Percentiles rank a stretch among this genome's conserved stretches.
phyloP scores from a whole-genome alignment of 805 yeast genomes.

The Kurtzmaniella fragi region DNA sequence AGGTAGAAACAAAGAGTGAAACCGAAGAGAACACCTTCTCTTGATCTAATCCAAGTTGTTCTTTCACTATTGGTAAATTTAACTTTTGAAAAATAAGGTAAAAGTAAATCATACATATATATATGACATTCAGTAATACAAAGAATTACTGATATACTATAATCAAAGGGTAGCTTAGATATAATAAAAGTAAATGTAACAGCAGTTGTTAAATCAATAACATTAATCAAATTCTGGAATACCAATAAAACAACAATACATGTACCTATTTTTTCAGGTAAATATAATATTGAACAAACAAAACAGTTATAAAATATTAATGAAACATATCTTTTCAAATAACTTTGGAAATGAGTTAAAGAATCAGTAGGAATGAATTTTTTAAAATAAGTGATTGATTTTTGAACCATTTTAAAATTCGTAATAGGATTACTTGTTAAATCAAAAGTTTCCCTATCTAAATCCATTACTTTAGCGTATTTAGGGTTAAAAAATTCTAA shows the following conservation, averaged over 20 bases:
- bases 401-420: background rate
- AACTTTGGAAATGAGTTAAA: no score
- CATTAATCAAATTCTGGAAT: conserved; percentile 38
- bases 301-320: conserved; percentile 14
- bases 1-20: conserved; percentile 46
- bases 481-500: conserved; percentile 10
- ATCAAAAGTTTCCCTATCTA: conserved; percentile 1
- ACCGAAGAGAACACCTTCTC: conserved; percentile 54
- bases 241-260: conserved; percentile 38
- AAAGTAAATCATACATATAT: conserved; percentile 41
- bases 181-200: conserved; percentile 29
- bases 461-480: conserved; percentile 5
- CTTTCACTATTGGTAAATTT: conserved; percentile 40
- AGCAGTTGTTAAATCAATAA: conserved; percentile 45
- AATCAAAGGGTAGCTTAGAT: conserved; percentile 27
- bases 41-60: conserved; percentile 44
- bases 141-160: conserved; percentile 32
- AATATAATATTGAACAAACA: conserved; percentile 26
- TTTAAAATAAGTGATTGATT: no score
- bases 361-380: no score
- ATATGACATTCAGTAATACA: conserved; percentile 44
- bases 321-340: background rate
- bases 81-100: conserved; percentile 46
- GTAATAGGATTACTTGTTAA: background rate
- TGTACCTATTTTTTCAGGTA: conserved; percentile 38